These are phyloP conservation scores for Collariella sp. DNA, from an alignment of 495 filamentous ascomycete species.

Conservation along the genomic window DNA sequence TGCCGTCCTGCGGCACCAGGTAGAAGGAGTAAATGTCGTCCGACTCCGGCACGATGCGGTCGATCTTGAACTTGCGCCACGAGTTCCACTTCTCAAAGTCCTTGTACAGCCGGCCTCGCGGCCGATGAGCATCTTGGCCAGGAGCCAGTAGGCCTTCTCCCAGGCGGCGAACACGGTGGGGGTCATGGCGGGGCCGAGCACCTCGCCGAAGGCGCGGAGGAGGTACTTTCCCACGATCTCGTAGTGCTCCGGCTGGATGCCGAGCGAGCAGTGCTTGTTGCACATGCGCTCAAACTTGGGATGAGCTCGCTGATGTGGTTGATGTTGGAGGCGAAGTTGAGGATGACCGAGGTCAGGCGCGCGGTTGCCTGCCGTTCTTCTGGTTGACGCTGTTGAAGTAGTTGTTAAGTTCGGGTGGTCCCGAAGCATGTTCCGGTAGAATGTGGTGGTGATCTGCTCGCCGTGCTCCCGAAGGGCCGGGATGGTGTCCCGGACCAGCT, in stretches of 20 bases:
- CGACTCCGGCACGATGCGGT: constrained; percentile 52
- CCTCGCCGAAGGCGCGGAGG: constrained; percentile 55
- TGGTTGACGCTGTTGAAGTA: constrained; percentile 66
- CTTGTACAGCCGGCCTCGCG: constrained; percentile 54
- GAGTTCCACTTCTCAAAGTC: constrained; percentile 49
- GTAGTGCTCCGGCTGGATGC: constrained; percentile 62
- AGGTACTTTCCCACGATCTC: constrained; percentile 59
- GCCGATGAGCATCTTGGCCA: constrained; percentile 61
- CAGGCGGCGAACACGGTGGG: constrained; percentile 55
- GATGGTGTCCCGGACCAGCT: constrained; percentile 38
- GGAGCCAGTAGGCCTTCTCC: constrained; percentile 60
- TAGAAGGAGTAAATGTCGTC: constrained; percentile 64
- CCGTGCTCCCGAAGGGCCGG: constrained; percentile 53
- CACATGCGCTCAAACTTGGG: constrained; percentile 62
- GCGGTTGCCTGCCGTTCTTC: constrained; percentile 56
- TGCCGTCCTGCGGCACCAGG: constrained; percentile 54
- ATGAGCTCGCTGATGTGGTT: constrained; percentile 56
- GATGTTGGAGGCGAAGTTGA: constrained; percentile 62
- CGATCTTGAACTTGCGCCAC: constrained; percentile 61
- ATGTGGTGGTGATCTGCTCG: constrained; percentile 53
- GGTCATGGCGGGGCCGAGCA: constrained; percentile 61
- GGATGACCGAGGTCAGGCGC: constrained; percentile 57
- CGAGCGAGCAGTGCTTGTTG: constrained; percentile 64
- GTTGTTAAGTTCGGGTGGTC: constrained; percentile 57
- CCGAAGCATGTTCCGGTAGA: constrained; percentile 59